These are phyloP conservation scores for Marasmius fiardii DNA, from an alignment of 1,284 basidiomycete species.

Conservation along the genomic window DNA sequence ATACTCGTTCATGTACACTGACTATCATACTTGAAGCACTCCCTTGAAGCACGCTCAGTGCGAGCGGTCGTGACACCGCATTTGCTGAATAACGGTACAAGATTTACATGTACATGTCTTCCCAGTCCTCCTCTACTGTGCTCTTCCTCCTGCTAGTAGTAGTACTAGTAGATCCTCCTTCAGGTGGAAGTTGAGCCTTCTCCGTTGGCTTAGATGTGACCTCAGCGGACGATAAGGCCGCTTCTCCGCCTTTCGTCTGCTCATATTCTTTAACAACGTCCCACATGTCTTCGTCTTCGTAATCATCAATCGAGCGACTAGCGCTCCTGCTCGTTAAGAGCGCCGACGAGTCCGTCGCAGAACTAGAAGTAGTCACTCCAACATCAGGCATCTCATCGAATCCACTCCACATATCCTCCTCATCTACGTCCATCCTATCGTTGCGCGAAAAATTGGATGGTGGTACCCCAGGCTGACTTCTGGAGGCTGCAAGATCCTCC, in stretches of 20 bases:
- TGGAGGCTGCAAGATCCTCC: slow-evolving; percentile 6
- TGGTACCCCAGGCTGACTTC: slow-evolving; percentile 3
- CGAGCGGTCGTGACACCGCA: too few species aligned
- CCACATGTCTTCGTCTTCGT: slow-evolving; percentile 66
- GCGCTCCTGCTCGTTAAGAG: slow-evolving; percentile 1
- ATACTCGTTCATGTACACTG: too few species aligned
- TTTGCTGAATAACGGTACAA: too few species aligned
- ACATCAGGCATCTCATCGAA: slow-evolving; percentile 29
- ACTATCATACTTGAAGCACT: too few species aligned
- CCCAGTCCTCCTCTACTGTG: slow-evolving; percentile 25
- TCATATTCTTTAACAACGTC: slow-evolving; percentile 62
- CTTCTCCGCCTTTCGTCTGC: slow-evolving; percentile 14
- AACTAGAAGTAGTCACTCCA: slow-evolving; percentile 12
- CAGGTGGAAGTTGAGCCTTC: slow-evolving; percentile 1
- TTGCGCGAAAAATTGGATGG: slow-evolving; percentile 14
- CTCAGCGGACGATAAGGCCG: neutral
- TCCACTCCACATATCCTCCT: slow-evolving; percentile 55
- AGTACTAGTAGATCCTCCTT: neutral
- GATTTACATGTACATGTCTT: slow-evolving; percentile 20
- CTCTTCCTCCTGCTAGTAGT: slow-evolving; percentile 12
- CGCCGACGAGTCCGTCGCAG: slow-evolving; percentile 4
- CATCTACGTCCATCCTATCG: slow-evolving; percentile 26
- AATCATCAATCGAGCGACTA: neutral
- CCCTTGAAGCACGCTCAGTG: too few species aligned
- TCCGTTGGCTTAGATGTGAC: slow-evolving; percentile 8